Evolutionary conservation across 2,329 filamentous ascomycete genomes (phyloP), one percentile per base, ranked within the genome.

Genomic region (Colletotrichum lentis): DNA sequence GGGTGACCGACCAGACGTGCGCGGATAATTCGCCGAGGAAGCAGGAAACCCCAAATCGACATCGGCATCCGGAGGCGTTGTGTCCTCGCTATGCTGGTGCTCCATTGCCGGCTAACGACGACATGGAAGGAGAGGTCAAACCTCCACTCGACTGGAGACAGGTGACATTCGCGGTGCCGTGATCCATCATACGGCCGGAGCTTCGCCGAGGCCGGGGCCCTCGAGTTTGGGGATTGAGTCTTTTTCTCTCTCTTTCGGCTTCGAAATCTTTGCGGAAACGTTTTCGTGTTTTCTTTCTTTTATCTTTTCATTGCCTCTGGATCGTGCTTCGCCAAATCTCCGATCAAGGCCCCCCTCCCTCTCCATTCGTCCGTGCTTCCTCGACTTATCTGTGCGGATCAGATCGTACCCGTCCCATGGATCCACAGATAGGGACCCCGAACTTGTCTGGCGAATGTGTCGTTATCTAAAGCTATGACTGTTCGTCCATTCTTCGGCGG

Each of bases 381-480:
- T 59, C n/a, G 37, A 52, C 54, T 57, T 67, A 67, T 67, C 64
- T 69, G 44, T 52, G 62, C 56, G 66, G 56, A 61, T 66, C 62
- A 66, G 66, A 69, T 69, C 66, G 66, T 69, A 60, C 44, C 52
- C 44, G 44, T 67, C 35, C 24, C 37, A 39, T 20, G 54, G 67
- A 67, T 63, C 67, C 64, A 69, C 63, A 67, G 67, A 69, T 69
- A 69, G 67, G 50, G 47, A 31, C 59, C 56, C 16, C n/a, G 50
- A 46, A 52, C 7, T 22, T 20, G 22, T 39, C 20, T 5, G 20
- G 44, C 20, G 16, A 35, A 35, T 46, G 47, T 41, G 52, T 12
- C 57, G 39, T 69, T 69, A 69, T 69, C 67, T 69, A 52, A 55
- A 56, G 44, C 50, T 58, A 54, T 59, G 64, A 59, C 46, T 66